phyloP scores from a whole-genome alignment of 1,284 basidiomycete genomes.

The Wallemia hederae region DNA sequence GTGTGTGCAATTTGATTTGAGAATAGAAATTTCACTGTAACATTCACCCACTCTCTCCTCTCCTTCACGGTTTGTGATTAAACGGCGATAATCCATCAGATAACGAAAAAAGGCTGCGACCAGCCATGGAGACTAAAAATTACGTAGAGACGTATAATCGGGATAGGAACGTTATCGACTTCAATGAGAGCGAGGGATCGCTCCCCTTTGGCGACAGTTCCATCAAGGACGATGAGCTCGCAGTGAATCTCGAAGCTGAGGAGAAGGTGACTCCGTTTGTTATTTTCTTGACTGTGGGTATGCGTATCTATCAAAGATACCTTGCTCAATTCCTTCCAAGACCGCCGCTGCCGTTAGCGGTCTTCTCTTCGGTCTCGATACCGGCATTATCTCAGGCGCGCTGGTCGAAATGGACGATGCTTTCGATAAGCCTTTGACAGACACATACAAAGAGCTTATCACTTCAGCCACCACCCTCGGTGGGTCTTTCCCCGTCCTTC shows the following conservation, averaged over 20 bases:
- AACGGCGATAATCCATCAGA: too few species aligned
- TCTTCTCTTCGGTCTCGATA: slow-evolving; percentile 43
- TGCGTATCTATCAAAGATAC: background rate
- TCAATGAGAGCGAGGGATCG: background rate
- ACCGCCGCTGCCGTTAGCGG: slow-evolving; percentile 27
- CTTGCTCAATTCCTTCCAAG: background rate
- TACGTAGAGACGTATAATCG: background rate
- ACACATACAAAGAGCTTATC: slow-evolving; percentile 34
- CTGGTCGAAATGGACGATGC: slow-evolving; percentile 39
- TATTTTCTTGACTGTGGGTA: background rate
- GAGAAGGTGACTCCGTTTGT: background rate
- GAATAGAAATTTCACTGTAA: too few species aligned
- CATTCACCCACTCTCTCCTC: too few species aligned
- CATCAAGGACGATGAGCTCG: background rate
- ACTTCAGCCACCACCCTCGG: slow-evolving; percentile 47
- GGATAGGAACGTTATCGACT: background rate
- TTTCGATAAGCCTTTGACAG: slow-evolving; percentile 26
- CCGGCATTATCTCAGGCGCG: slow-evolving; percentile 45
- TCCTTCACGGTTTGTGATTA: too few species aligned
- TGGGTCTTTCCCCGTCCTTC: background rate
- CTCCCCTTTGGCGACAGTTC: background rate
- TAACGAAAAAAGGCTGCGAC: background rate
- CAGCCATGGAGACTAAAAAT: background rate
- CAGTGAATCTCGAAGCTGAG: background rate
- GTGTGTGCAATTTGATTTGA: too few species aligned